phyloP scores from a whole-genome alignment of 192 early-diverging fungal species.

The Podila minutissima region DNA sequence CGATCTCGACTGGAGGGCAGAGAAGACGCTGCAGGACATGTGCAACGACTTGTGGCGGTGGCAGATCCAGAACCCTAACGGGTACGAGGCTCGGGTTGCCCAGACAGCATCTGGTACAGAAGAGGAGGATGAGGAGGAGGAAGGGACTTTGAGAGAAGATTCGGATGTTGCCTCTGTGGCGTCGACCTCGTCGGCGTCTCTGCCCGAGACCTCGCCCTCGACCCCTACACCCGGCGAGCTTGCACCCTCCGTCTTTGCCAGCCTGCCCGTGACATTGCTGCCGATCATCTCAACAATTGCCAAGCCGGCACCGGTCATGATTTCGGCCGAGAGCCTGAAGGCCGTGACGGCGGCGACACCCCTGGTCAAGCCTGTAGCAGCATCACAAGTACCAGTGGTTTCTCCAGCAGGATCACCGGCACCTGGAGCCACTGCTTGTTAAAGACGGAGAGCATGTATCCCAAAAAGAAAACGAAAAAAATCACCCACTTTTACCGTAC shows the following conservation, averaged over 20 bases:
- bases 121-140: not conserved
- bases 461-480: no score
- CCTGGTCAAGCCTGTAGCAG: not conserved
- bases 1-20: constrained; percentile 51
- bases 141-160: not conserved
- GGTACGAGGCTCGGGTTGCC: constrained; percentile 33
- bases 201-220: constrained; percentile 15
- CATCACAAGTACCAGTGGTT: no score
- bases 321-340: not conserved
- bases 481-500: not conserved
- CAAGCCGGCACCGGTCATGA: constrained; percentile 10
- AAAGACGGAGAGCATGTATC: no score
- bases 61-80: constrained; percentile 63
- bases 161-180: not conserved
- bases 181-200: not conserved
- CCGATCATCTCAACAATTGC: constrained; percentile 24
- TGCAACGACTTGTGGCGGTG: constrained; percentile 69
- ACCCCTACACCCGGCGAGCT: constrained; percentile 27
- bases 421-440: constrained; percentile 17
- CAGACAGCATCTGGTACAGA: not conserved
- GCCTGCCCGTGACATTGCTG: constrained; percentile 29
- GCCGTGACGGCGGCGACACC: constrained; percentile 1
- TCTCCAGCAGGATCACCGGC: constrained; percentile 23
- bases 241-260: not conserved
- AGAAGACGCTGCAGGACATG: constrained; percentile 56